Evolutionary conservation across 2,329 filamentous ascomycete species (phyloP).

Genomic region (Penicillium polonicum): DNA sequence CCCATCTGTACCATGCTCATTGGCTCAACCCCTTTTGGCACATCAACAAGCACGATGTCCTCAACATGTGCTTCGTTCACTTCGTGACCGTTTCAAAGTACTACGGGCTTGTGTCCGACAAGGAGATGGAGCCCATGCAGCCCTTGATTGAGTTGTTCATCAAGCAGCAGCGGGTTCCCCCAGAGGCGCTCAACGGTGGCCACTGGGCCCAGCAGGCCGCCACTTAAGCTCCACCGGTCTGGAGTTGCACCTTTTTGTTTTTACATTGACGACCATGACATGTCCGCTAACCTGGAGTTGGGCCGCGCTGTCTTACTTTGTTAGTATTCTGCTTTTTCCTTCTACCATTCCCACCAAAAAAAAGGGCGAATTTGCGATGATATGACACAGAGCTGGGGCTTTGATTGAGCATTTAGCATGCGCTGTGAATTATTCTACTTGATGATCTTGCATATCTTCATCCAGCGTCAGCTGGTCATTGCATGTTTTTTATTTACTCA

Average conservation of each 20-base stretch:
- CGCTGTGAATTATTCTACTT: conserved; percentile 32
- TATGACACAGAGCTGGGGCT: conserved; percentile 25
- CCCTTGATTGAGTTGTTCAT: conserved; percentile 90
- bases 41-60: conserved; percentile 66
- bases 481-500: neutral
- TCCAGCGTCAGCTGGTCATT: conserved; percentile 14
- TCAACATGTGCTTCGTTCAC: conserved; percentile 86
- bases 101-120: conserved; percentile 78
- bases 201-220: conserved; percentile 43
- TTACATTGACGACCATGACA: conserved; percentile 24
- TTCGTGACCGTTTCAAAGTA: conserved; percentile 78
- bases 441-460: conserved; percentile 21
- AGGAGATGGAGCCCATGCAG: conserved; percentile 94
- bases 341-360: conserved; percentile 12
- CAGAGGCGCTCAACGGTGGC: conserved; percentile 53
- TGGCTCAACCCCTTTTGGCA: conserved; percentile 83
- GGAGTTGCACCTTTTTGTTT: conserved; percentile 13
- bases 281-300: conserved; percentile 38
- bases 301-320: conserved; percentile 28
- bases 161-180: conserved; percentile 81
- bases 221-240: conserved; percentile 25
- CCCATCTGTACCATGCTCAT: conserved; percentile 96
- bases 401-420: conserved; percentile 40
- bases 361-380: conserved; percentile 23
- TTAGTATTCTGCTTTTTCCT: conserved; percentile 23